Base-by-base conservation (phyloP, 164 flowering plant genomes). In the Vitis labrusca region DNA sequence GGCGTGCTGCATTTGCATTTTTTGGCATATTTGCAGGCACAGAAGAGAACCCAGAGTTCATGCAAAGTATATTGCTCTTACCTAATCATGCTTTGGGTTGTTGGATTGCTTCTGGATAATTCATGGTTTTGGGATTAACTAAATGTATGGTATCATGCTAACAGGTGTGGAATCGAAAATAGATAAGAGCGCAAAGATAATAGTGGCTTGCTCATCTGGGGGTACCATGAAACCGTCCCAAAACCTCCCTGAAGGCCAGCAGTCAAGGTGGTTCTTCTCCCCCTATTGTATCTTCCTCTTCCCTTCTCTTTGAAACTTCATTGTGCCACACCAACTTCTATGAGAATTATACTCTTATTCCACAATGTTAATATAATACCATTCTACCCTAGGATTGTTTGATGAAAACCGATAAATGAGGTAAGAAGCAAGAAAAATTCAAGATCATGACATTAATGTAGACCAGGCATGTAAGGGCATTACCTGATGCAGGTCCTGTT, bases 11-110 rank as follows among this genome's bases (percentile, higher is more conserved):
- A 74, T 95, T 95, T 84, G 98, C 98, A 23, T 95, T 95, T 82
- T 95, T 95, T 61, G 99, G 99, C 68, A 92, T 95, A 67, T 95
- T 95, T 74, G 67, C 94, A 50, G 99, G 99, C 73, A 95, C 99
- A 37, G 99, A 95, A 85, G 99, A 95, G 82, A 92, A 92, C 65
- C 99, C 99, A 2, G 98, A 95, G 53, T 95, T 95, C 72, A 17
- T 95, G 5, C 76, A 85, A 78, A 78, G 99, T 95, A 88, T 29
- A 80, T 57, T 56, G 23, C 0, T 3, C 8, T 69, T 2, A 9
- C 44, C 29, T n/a, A 37, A 11, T 14, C 19, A 29, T 27, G 29
- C 15, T 62, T 52, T 16, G 65, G 14, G 23, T 44, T 15, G 29
- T 59, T 61, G 47, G 29, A 6, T 60, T 11, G 7, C 58, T 65